Conservation (phyloP, 495 filamentous ascomycete genomes). For the Aspergillus steynii region DNA sequence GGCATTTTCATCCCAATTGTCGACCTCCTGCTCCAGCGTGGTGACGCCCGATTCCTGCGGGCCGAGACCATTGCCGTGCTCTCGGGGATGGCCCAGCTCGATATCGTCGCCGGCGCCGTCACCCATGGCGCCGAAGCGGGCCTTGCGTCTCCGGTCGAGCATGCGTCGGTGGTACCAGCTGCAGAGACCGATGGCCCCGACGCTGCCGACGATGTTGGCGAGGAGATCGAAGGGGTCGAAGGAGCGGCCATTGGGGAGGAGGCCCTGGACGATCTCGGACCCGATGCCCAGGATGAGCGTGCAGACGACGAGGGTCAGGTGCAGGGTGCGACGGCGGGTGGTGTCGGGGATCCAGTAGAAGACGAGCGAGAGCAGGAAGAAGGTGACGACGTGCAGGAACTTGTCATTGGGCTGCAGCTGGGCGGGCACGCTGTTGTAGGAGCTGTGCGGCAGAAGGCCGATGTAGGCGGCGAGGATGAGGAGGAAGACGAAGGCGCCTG, state of each 20-base stretch:
- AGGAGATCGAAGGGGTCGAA: conserved; percentile 87
- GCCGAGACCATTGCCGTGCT: conserved; percentile 52
- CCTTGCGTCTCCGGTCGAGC: conserved; percentile 82
- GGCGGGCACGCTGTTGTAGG: conserved; percentile 64
- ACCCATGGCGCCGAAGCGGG: conserved; percentile 67
- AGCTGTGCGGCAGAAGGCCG: conserved; percentile 62
- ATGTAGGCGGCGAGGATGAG: conserved; percentile 74
- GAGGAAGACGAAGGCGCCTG: conserved; percentile 78
- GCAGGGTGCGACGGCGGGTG: conserved; percentile 75
- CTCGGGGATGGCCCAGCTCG: conserved; percentile 54
- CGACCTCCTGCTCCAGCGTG: conserved; percentile 70
- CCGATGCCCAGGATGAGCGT: conserved; percentile 73
- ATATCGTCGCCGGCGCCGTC: conserved; percentile 54
- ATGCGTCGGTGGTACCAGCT: conserved; percentile 93
- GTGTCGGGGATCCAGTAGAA: conserved; percentile 99
- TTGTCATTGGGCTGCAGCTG: conserved; percentile 81
- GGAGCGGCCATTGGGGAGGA: conserved; percentile 74
- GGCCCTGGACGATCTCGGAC: conserved; percentile 80
- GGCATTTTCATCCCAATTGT: conserved; percentile 82
- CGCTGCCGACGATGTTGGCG: conserved; percentile 82
- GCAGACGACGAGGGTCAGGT: conserved; percentile 81
- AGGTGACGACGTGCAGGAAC: conserved; percentile 81
- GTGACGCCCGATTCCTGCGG: conserved; percentile 56
- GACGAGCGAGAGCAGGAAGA: conserved; percentile 80
- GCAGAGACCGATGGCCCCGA: conserved; percentile 68